phyloP scores from a whole-genome alignment of 2,329 filamentous ascomycete species.

The Chaetomium olivaceum region DNA sequence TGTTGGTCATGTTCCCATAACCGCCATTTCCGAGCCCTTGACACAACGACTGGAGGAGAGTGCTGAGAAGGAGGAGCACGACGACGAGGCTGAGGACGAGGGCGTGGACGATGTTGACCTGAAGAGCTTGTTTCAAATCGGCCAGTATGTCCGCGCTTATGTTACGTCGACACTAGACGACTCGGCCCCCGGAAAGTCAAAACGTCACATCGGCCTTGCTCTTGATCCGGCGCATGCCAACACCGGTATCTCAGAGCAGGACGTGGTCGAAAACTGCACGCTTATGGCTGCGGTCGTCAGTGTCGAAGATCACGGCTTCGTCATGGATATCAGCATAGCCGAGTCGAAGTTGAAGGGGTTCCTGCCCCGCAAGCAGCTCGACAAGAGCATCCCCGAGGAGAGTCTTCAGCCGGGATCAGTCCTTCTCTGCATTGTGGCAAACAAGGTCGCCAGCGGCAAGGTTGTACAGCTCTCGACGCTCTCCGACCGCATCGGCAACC shows the following conservation, averaged over 20 bases:
- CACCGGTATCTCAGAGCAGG: slow-evolving; percentile 68
- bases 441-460: slow-evolving; percentile 74
- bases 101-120: slow-evolving; percentile 67
- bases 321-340: slow-evolving; percentile 86
- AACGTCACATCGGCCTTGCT: slow-evolving; percentile 83
- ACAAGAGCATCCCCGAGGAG: slow-evolving; percentile 62
- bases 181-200: slow-evolving; percentile 58
- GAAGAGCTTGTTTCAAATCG: slow-evolving; percentile 72
- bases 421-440: slow-evolving; percentile 77
- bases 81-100: slow-evolving; percentile 51
- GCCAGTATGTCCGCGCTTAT: slow-evolving; percentile 84
- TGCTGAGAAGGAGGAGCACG: slow-evolving; percentile 58
- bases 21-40: slow-evolving; percentile 81
- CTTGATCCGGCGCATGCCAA: slow-evolving; percentile 80
- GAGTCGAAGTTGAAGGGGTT: slow-evolving; percentile 74
- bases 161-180: slow-evolving; percentile 78
- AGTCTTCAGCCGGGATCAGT: slow-evolving; percentile 80
- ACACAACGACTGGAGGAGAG: slow-evolving; percentile 74
- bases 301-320: slow-evolving; percentile 91
- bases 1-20: slow-evolving; percentile 83
- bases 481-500: slow-evolving; percentile 66
- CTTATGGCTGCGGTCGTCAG: slow-evolving; percentile 87
- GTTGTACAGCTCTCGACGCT: slow-evolving; percentile 84
- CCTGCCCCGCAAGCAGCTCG: slow-evolving; percentile 79
- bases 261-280: slow-evolving; percentile 72